These are phyloP conservation scores for Taphrina pruni DNA, from an alignment of 1,139 yeast genomes.

Conservation along the genomic window DNA sequence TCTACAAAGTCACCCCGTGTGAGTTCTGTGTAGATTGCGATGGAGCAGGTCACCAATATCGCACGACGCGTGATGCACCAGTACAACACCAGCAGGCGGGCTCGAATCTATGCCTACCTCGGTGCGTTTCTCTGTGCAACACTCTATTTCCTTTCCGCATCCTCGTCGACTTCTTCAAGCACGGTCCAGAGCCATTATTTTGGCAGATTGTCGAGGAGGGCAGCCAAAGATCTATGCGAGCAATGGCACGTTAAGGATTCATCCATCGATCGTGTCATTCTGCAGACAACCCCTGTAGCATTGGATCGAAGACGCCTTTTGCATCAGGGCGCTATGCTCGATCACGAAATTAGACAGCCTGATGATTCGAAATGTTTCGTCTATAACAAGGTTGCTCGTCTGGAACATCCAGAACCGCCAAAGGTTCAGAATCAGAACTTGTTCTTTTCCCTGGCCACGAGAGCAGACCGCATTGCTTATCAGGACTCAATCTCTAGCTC, in stretches of 20 bases:
- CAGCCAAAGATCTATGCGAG: slow-evolving; percentile 6
- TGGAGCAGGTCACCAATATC: background rate
- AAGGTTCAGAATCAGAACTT: background rate
- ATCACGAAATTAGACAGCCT: background rate
- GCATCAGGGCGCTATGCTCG: slow-evolving; percentile 1
- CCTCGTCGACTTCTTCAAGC: background rate
- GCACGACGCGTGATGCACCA: slow-evolving; percentile 12
- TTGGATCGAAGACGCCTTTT: slow-evolving; percentile 11
- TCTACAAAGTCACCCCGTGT: background rate
- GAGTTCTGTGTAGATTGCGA: background rate
- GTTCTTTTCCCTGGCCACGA: slow-evolving; percentile 21
- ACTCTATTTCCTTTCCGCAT: background rate
- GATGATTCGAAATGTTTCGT: slow-evolving; percentile 2
- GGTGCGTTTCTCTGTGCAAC: slow-evolving; percentile 2
- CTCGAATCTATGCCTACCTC: slow-evolving; percentile 1
- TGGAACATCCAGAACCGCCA: slow-evolving; percentile 10
- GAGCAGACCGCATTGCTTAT: slow-evolving; percentile 11
- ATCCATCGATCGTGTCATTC: background rate
- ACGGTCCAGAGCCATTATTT: background rate
- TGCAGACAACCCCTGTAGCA: slow-evolving; percentile 11
- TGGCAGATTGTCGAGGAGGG: background rate
- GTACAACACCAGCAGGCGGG: slow-evolving; percentile 4
- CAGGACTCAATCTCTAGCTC: slow-evolving; percentile 14
- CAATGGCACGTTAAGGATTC: slow-evolving; percentile 1
- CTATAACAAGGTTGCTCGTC: slow-evolving; percentile 3